Conservation (phyloP, 1,284 basidiomycete genomes). For the Flammula alnicola region DNA sequence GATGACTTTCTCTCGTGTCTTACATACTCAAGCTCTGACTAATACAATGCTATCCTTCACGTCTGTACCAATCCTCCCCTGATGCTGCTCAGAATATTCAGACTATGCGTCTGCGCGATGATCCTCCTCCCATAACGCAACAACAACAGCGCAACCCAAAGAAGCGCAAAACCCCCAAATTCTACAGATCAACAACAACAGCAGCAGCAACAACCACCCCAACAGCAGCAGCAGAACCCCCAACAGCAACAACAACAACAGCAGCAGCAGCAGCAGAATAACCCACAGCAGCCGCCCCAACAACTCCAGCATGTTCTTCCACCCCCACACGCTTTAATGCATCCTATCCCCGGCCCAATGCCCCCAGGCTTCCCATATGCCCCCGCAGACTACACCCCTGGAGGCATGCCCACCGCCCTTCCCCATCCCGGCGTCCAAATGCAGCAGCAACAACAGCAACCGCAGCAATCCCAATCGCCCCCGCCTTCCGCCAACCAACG, state of each 20-base stretch:
- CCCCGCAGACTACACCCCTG: conserved; percentile 52
- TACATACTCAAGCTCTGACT: conserved; percentile 51
- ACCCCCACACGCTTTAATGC: conserved; percentile 54
- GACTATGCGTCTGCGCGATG: conserved; percentile 68
- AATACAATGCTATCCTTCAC: conserved; percentile 48
- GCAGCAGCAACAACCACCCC: conserved; percentile 30
- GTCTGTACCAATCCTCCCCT: conserved; percentile 32
- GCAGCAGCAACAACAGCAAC: conserved; percentile 39
- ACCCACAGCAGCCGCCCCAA: conserved; percentile 33
- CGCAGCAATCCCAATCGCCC: conserved; percentile 37
- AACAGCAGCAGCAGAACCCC: conserved; percentile 29
- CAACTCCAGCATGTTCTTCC: conserved; percentile 53
- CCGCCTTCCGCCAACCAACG: conserved; percentile 44
- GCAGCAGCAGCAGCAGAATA: conserved; percentile 29
- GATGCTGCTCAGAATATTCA: conserved; percentile 36
- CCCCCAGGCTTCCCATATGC: conserved; percentile 50
- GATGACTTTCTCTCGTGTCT: conserved; percentile 22
- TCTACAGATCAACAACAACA: conserved; percentile 34
- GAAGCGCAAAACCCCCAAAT: conserved; percentile 61
- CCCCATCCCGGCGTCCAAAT: conserved; percentile 34
- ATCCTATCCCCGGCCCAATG: conserved; percentile 37
- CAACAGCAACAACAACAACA: conserved; percentile 31
- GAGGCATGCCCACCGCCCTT: conserved; percentile 48
- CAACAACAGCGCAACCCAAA: conserved; percentile 43
- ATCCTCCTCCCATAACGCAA: conserved; percentile 47